These are phyloP conservation scores for Russula ochroleuca DNA, from an alignment of 768 basidiomycete species.

Conservation along the genomic window DNA sequence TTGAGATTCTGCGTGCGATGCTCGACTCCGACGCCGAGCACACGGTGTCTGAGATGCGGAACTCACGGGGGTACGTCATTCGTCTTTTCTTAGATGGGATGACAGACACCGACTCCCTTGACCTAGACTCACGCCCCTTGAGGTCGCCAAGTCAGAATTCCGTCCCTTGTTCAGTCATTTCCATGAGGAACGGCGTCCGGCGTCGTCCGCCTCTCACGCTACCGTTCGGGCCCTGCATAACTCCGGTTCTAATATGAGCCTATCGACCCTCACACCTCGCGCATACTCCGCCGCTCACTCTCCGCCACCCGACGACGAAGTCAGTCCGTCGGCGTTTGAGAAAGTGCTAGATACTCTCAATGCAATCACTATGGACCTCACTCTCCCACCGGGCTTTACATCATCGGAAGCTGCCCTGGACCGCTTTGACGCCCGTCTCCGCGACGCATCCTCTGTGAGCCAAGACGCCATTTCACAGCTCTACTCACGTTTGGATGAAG, in stretches of 20 bases:
- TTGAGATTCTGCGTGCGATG: slow-evolving; percentile 58
- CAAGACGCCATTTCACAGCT: slow-evolving; percentile 47
- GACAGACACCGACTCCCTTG: slow-evolving; percentile 1
- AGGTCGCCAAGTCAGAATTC: slow-evolving; percentile 65
- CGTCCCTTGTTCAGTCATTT: slow-evolving; percentile 56
- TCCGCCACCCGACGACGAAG: slow-evolving; percentile 38
- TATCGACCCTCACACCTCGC: slow-evolving; percentile 32
- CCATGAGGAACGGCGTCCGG: slow-evolving; percentile 44
- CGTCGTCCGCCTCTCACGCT: slow-evolving; percentile 51
- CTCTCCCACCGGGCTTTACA: slow-evolving; percentile 31
- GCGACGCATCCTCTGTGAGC: slow-evolving; percentile 46
- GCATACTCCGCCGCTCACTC: slow-evolving; percentile 16
- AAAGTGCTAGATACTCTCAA: slow-evolving; percentile 54
- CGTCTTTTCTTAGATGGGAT: slow-evolving; percentile 2
- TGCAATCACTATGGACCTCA: slow-evolving; percentile 40
- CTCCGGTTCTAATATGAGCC: slow-evolving; percentile 46
- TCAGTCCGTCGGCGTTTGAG: slow-evolving; percentile 37
- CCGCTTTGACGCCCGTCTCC: slow-evolving; percentile 44
- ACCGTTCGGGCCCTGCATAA: slow-evolving; percentile 47
- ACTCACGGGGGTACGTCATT: slow-evolving; percentile 61
- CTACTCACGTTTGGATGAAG: slow-evolving; percentile 51
- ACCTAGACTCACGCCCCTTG: slow-evolving; percentile 58
- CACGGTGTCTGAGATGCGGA: slow-evolving; percentile 54
- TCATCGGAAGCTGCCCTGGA: slow-evolving; percentile 40
- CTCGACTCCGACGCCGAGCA: slow-evolving; percentile 61